These are phyloP conservation scores for Candida easanensis DNA, from an alignment of 805 yeast species.

Conservation along the genomic window DNA sequence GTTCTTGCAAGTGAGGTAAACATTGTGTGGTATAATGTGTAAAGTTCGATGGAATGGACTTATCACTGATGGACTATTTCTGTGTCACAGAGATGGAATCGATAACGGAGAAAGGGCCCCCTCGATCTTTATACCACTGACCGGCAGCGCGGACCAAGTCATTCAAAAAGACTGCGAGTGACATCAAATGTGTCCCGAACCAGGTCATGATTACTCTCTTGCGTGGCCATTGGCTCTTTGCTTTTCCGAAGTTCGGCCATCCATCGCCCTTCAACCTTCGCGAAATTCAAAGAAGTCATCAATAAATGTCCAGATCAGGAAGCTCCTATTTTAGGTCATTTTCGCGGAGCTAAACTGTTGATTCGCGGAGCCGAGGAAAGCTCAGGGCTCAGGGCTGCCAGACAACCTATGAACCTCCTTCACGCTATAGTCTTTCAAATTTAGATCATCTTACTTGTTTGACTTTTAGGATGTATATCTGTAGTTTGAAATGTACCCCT, in stretches of 20 bases:
- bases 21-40: slow-evolving; percentile 1
- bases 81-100: background rate
- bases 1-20: background rate
- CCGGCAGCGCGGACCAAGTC: background rate
- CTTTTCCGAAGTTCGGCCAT: slow-evolving; percentile 17
- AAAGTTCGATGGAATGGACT: no score
- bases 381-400: no score
- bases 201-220: slow-evolving; percentile 7
- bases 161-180: slow-evolving; percentile 1
- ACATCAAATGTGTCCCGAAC: slow-evolving; percentile 9
- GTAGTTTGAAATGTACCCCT: no score
- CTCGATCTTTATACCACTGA: background rate
- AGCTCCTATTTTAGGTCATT: no score
- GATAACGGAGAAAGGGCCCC: background rate
- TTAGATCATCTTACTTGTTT: no score
- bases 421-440: no score
- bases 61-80: no score
- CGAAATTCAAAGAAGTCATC: background rate
- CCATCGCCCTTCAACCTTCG: background rate
- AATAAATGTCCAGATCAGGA: background rate
- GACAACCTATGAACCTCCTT: no score
- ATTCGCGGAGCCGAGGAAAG: no score
- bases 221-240: slow-evolving; percentile 11
- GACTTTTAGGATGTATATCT: no score
- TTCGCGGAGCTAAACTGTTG: no score